Evolutionary conservation across 1,284 basidiomycete species (phyloP), one percentile per base, ranked within the genome.

Genomic region (Trichosporon coremiiforme): DNA sequence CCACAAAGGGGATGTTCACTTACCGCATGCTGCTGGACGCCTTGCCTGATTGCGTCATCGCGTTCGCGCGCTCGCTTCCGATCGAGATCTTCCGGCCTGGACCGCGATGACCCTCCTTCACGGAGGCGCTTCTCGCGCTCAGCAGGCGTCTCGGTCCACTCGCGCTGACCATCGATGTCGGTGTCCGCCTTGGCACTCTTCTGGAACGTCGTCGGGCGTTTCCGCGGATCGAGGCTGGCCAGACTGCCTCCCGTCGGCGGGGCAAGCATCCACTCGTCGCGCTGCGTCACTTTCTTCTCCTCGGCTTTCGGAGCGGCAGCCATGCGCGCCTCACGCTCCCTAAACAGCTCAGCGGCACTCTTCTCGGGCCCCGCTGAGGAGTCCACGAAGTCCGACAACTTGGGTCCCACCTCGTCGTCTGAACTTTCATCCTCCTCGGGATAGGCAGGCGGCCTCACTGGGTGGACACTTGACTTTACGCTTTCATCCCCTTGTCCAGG

Each of bases 241-340:
- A 66, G 63, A 20, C 64, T 57, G 2, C 91, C 90, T 0, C 89
- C 87, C 12, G 90, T 88, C 0, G 95, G 94, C 0, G 94, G 94
- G 0, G 91, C 90, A 47, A 96, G 86, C 95, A 97, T 97, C 94
- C 94, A 97, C 80, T 95, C 93, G 38, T 95, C 93, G 67, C 95
- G 66, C 55, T 70, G 38, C 2, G 33, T 68, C 10, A 62, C 41
- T 33, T 60, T 70, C 29, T 33, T 17, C 31, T 62, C 57, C 22
- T 62, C 57, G 15, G 29, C 31, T 35, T 62, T 50, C 1, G 69
- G 36, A 5, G n/a, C 35, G 5, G 63, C 41, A 1, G 64, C 38
- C 38, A 33, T 67, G 70, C 88, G 67, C 31, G 71, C 76, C 81
- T 97, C 94, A 65, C 88, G 86, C 78, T 92, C 93, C 75, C 92